Percentiles rank a stretch among this genome's conserved stretches.
Conservation (phyloP, 1,139 yeast species). For the Nematodospora anomalae region DNA sequence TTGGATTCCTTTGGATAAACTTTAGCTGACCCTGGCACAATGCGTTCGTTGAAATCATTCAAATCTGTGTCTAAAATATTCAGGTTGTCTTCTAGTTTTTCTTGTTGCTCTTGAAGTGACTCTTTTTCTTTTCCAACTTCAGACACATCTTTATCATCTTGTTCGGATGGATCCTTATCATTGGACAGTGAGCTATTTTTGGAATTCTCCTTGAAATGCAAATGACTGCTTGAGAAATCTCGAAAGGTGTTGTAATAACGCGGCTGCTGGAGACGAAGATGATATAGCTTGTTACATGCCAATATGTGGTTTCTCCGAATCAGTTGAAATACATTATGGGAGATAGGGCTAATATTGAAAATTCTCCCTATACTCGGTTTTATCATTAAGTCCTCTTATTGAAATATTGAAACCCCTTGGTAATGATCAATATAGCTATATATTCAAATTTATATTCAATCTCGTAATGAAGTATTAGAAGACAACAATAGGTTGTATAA, state of each 20-base stretch:
- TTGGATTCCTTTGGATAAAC: constrained; percentile 10
- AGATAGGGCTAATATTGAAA: neutral
- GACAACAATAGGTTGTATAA: no score
- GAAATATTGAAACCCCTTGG: constrained; percentile 53
- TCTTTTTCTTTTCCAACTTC: neutral
- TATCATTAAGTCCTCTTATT: constrained; percentile 50
- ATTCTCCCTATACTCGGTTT: constrained; percentile 23
- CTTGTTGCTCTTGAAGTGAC: constrained; percentile 1
- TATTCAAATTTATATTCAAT: constrained; percentile 51
- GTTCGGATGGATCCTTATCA: neutral
- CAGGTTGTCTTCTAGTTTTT: neutral
- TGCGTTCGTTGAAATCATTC: constrained; percentile 1
- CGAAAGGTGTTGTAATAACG: neutral
- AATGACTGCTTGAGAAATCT: neutral
- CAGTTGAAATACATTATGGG: neutral
- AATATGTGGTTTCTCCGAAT: neutral
- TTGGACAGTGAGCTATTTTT: neutral
- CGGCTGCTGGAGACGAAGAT: neutral
- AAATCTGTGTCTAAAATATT: neutral
- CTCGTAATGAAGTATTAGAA: constrained; percentile 18
- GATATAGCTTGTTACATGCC: neutral
- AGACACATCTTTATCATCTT: neutral
- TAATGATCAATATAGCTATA: constrained; percentile 37
- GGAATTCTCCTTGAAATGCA: neutral
- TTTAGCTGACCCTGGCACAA: constrained; percentile 8